Conservation (phyloP, 176 grass and related monocot genomes). For the Neostapfia colusana region DNA sequence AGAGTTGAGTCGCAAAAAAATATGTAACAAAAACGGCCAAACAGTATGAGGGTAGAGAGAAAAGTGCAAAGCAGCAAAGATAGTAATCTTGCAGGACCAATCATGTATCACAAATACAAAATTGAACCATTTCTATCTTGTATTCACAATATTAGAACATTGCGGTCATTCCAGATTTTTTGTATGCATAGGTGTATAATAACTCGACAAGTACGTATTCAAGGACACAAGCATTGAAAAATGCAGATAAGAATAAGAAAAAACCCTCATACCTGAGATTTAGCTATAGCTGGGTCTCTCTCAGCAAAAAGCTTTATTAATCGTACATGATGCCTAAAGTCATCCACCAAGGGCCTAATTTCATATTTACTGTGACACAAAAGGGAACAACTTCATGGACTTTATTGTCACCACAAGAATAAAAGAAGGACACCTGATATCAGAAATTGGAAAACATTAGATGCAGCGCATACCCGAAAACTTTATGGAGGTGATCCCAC, state of each 20-base stretch:
- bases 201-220: background rate
- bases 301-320: conserved; percentile 60
- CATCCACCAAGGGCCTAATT: conserved; percentile 50
- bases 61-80: too few species aligned
- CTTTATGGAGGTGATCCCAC: conserved; percentile 52
- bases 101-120: background rate
- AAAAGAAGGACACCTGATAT: background rate
- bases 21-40: background rate
- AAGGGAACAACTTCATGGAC: background rate
- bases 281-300: conserved; percentile 51
- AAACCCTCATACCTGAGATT: conserved; percentile 51
- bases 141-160: background rate
- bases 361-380: conserved; percentile 52
- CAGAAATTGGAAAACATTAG: background rate
- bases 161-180: background rate
- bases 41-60: background rate
- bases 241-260: background rate
- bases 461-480: conserved; percentile 44
- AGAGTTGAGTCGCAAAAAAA: background rate
- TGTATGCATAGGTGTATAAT: too few species aligned
- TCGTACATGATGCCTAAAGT: conserved; percentile 47
- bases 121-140: background rate
- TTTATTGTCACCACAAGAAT: conserved; percentile 2
- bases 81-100: background rate
- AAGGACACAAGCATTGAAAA: background rate